A percentile compares a stretch with the other conserved stretches of the same genome.
Evolutionary conservation across 129 eudicot species (phyloP).

Genomic region (Oenanthe sinensis): DNA sequence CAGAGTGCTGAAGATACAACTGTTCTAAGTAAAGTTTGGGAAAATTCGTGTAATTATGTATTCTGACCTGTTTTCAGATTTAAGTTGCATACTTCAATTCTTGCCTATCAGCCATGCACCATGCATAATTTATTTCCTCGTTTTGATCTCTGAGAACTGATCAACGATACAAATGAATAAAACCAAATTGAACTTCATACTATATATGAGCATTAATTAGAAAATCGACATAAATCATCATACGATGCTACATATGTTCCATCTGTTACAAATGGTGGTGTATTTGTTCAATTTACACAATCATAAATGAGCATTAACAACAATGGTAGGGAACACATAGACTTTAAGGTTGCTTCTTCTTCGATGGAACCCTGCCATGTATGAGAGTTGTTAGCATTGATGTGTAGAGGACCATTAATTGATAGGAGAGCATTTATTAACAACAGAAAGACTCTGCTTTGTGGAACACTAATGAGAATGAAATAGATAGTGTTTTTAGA

Average conservation of each 20-base stretch:
- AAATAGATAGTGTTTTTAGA: neutral
- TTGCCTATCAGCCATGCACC: slow-evolving; percentile 5
- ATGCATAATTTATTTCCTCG: neutral
- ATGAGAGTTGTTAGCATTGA: neutral
- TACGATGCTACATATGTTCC: neutral
- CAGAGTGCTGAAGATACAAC: neutral
- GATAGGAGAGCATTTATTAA: neutral
- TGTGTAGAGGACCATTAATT: neutral
- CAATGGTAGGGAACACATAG: neutral
- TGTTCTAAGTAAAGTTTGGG: neutral
- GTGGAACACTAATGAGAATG: neutral
- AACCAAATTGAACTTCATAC: neutral
- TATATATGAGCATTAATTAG: neutral
- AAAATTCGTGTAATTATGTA: neutral
- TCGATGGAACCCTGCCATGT: slow-evolving; percentile 25
- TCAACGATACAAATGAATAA: neutral
- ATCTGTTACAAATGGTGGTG: neutral
- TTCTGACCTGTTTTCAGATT: neutral
- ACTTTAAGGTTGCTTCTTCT: slow-evolving; percentile 21
- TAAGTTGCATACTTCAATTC: neutral
- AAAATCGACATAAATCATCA: neutral
- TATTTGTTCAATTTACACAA: neutral
- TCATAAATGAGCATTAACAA: neutral
- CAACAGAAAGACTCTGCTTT: neutral
- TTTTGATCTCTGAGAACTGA: neutral